These are phyloP conservation scores for Ophiosphaerella narmari DNA, from an alignment of 2,329 filamentous ascomycete species.

Conservation along the genomic window DNA sequence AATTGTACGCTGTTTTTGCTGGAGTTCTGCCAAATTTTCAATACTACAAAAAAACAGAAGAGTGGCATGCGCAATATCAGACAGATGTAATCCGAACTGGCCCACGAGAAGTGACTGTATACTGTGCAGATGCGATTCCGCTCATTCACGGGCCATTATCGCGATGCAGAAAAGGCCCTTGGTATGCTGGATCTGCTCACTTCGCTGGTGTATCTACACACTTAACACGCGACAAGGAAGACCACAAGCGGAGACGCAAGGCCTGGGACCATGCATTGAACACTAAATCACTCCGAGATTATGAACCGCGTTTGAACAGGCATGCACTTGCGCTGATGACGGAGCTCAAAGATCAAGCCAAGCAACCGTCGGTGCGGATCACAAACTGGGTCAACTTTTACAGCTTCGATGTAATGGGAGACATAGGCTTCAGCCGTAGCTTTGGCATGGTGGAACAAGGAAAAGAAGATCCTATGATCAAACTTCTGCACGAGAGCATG, in stretches of 20 bases:
- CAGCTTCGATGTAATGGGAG: slow-evolving; percentile 57
- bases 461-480: slow-evolving; percentile 33
- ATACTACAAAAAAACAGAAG: slow-evolving; percentile 30
- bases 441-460: slow-evolving; percentile 46
- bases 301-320: slow-evolving; percentile 41
- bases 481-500: slow-evolving; percentile 32
- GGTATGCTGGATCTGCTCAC: slow-evolving; percentile 27
- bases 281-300: slow-evolving; percentile 40
- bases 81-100: slow-evolving; percentile 41
- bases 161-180: slow-evolving; percentile 36
- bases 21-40: slow-evolving; percentile 25
- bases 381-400: slow-evolving; percentile 47
- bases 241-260: slow-evolving; percentile 37
- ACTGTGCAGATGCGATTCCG: slow-evolving; percentile 31
- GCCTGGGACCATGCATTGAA: slow-evolving; percentile 43
- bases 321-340: slow-evolving; percentile 33
- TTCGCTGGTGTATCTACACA: slow-evolving; percentile 30
- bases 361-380: slow-evolving; percentile 26
- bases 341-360: slow-evolving; percentile 25
- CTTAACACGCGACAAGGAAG: slow-evolving; percentile 32
- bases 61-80: slow-evolving; percentile 34
- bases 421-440: slow-evolving; percentile 49
- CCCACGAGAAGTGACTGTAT: slow-evolving; percentile 40
- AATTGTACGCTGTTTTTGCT: slow-evolving; percentile 43
- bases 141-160: slow-evolving; percentile 35